Conservation (phyloP, 2,329 filamentous ascomycete species). For the Leptodontidium sp. region DNA sequence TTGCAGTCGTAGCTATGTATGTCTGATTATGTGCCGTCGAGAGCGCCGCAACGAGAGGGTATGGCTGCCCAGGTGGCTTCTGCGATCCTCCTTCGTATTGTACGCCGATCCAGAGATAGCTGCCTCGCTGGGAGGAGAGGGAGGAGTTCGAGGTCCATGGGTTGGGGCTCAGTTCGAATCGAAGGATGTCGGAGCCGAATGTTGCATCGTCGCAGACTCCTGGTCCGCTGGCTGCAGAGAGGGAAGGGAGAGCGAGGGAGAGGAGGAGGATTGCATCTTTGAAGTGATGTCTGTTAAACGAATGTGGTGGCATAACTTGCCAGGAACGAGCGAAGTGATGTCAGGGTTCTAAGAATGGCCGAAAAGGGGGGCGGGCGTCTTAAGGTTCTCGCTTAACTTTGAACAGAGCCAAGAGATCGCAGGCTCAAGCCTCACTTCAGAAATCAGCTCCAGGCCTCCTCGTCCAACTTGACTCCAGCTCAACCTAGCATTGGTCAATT, state of each 20-base stretch:
- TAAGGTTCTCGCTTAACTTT: neutral
- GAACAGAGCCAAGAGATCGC: too few relatives aligned
- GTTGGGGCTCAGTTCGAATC: conserved; percentile 23
- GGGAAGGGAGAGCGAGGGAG: neutral
- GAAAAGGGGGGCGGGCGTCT: neutral
- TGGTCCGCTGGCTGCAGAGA: conserved; percentile 5
- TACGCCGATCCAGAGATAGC: conserved; percentile 23
- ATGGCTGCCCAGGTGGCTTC: conserved; percentile 14
- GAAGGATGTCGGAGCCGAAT: conserved; percentile 15
- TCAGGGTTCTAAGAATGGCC: neutral
- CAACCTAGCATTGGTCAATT: too few relatives aligned
- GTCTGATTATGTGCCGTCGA: conserved; percentile 28
- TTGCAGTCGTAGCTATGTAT: conserved; percentile 81
- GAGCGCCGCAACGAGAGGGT: conserved; percentile 15
- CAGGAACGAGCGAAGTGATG: conserved; percentile 1
- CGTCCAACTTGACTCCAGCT: too few relatives aligned
- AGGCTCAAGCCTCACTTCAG: too few relatives aligned
- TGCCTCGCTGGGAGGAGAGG: conserved; percentile 19
- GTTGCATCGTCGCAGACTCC: conserved; percentile 6
- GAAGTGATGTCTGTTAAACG: conserved; percentile 16
- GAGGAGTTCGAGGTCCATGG: conserved; percentile 21
- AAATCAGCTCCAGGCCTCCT: too few relatives aligned
- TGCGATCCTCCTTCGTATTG: conserved; percentile 19
- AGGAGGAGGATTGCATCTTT: conserved; percentile 15
- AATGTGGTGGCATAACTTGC: conserved; percentile 28